Evolutionary conservation across 257 asterid genomes (phyloP).

Genomic region (Catharanthus roseus): DNA sequence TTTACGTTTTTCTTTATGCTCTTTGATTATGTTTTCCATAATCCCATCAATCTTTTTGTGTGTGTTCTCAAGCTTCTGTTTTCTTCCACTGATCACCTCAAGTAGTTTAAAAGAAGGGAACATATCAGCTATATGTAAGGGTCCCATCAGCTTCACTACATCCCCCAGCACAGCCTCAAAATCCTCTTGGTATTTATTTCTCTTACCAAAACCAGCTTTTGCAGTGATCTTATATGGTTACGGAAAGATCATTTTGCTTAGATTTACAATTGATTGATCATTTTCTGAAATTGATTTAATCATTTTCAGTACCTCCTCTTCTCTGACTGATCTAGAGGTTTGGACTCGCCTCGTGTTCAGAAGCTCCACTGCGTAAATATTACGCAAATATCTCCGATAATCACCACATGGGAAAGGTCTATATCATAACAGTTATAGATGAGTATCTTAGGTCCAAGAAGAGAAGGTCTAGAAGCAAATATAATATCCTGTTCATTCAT

Average conservation of each 20-base stretch:
- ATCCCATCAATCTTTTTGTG: not conserved
- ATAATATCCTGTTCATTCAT: not conserved
- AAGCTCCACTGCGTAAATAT: conserved; percentile 10
- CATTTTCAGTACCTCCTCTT: conserved; percentile 13
- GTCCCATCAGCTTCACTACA: not conserved
- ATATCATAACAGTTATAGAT: not conserved
- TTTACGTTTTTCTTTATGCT: not conserved
- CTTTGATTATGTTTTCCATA: not conserved
- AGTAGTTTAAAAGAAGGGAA: conserved; percentile 2
- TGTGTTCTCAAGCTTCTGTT: not conserved
- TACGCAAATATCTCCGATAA: not conserved
- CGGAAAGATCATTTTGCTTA: not conserved
- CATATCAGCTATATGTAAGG: not conserved
- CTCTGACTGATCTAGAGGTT: conserved; percentile 15
- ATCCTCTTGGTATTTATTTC: conserved; percentile 2
- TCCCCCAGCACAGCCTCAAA: not conserved
- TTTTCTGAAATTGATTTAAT: not conserved
- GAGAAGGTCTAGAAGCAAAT: not conserved
- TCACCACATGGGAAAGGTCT: not conserved
- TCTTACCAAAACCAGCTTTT: conserved; percentile 11
- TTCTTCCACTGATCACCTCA: conserved; percentile 3
- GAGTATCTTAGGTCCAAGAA: not conserved
- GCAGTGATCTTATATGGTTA: conserved; percentile 2
- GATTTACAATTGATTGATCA: not conserved
- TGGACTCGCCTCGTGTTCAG: conserved; percentile 17